Percentiles rank a stretch among this genome's conserved stretches.
Conservation (phyloP, 108 stramenopile genomes). For the Pseudonitzschia pungens region DNA sequence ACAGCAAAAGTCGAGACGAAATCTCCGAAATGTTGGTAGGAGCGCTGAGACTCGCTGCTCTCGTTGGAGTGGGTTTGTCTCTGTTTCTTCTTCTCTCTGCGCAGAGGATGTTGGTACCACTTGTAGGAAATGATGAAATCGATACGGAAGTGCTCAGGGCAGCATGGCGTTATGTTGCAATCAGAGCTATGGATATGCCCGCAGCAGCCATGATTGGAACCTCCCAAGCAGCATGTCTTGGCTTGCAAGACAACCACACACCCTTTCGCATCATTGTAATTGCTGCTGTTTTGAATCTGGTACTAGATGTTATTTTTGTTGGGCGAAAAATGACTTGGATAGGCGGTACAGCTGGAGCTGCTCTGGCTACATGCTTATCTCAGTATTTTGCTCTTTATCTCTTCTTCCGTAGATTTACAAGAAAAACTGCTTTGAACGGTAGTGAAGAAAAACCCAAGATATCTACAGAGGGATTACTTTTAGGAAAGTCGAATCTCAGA, state of each 20-base stretch:
- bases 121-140: slow-evolving; percentile 58
- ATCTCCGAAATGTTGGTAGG: slow-evolving; percentile 38
- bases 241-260: slow-evolving; percentile 54
- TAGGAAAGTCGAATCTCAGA: slow-evolving; percentile 7
- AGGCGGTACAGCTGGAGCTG: slow-evolving; percentile 72
- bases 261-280: slow-evolving; percentile 58
- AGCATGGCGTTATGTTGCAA: slow-evolving; percentile 62
- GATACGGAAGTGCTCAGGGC: slow-evolving; percentile 50
- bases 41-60: slow-evolving; percentile 44
- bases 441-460: not conserved
- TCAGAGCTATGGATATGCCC: slow-evolving; percentile 67
- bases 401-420: not conserved
- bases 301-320: slow-evolving; percentile 58
- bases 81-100: slow-evolving; percentile 32
- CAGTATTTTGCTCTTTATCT: slow-evolving; percentile 57
- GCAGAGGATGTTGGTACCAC: slow-evolving; percentile 28
- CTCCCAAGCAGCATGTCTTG: slow-evolving; percentile 61
- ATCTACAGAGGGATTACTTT: slow-evolving; percentile 31
- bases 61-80: slow-evolving; percentile 50
- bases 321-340: slow-evolving; percentile 33
- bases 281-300: slow-evolving; percentile 64
- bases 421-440: not conserved
- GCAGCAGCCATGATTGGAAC: slow-evolving; percentile 61
- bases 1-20: slow-evolving; percentile 31
- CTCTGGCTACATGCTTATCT: slow-evolving; percentile 69